Base-by-base conservation (phyloP, 2,329 filamentous ascomycete genomes). In the Cladosporium sp. region DNA sequence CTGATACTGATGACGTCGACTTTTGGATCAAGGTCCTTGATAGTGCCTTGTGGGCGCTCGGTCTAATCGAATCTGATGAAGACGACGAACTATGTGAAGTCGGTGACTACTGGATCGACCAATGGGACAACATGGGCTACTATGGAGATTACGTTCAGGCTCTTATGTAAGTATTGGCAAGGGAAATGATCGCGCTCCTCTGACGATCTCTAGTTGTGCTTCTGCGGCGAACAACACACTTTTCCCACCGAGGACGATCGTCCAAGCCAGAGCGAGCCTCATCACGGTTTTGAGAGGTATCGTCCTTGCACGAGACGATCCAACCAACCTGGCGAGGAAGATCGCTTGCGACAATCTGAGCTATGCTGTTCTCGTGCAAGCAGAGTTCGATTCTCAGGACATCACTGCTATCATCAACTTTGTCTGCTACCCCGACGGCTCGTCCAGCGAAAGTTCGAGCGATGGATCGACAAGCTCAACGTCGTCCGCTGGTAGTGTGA, bases 311-410 rank as follows among this genome's bases (percentile, higher is more conserved):
- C 41, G 32, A 11, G 28, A 32, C 32, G 47, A 60, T 24, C 55
- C 64, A 10, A 21, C 8, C 28, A 57, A 60, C 12, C 3, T 41
- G 21, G 57, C 55, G 15, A 44, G 55, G 24, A 32, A 38, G 15
- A 55, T 65, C 12, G 47, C 44, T 32, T 65, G 64, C 24, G 34
- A 55, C 34, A 54, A 52, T 60, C 34, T 65, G 36, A 47, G 44
- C 49, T 54, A 52, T 30, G 55, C 55, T 21, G 38, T 32, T 21
- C 64, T 65, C 11, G 24, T 28, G n/a, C 47, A 60, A 21, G 55
- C 47, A 15, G n/a, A 65, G n/a, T 47, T 65, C 12, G 44, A 65
- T 28, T 44, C 57, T 6, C 30, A 38, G 2, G 24, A 49, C 26
- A 65, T 65, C 30, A 26, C 52, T 18, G 32, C 28, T 21, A 55